Percentiles rank a stretch among this genome's conserved stretches.
These are phyloP conservation scores for Aegilops sharonensis DNA, from an alignment of 176 grass and related monocot genomes.

Conservation along the genomic window DNA sequence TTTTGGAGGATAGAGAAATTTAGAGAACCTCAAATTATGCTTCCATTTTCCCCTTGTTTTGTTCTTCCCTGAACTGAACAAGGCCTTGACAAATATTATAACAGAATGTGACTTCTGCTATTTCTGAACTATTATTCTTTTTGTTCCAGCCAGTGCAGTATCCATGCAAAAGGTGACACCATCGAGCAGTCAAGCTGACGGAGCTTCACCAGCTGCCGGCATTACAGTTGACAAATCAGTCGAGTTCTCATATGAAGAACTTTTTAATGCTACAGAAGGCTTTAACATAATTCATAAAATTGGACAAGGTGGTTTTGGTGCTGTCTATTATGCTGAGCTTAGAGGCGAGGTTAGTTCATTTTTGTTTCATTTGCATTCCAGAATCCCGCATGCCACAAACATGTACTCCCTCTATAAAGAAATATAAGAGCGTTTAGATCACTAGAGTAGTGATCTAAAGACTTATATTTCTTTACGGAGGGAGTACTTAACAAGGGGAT, in stretches of 20 bases:
- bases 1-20: not conserved
- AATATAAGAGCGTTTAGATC: no score
- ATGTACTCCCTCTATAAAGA: not conserved
- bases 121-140: slow-evolving; percentile 28
- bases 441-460: no score
- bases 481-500: not conserved
- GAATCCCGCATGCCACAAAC: not conserved
- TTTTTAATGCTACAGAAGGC: slow-evolving; percentile 75
- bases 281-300: slow-evolving; percentile 96
- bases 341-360: slow-evolving; percentile 78
- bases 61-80: not conserved
- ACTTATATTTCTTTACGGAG: no score
- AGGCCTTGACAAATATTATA: slow-evolving; percentile 10
- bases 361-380: slow-evolving; percentile 25
- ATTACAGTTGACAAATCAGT: slow-evolving; percentile 89
- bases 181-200: slow-evolving; percentile 32
- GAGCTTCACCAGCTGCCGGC: slow-evolving; percentile 47
- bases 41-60: not conserved
- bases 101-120: not conserved
- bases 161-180: slow-evolving; percentile 34
- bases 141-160: slow-evolving; percentile 26
- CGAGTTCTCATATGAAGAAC: slow-evolving; percentile 90
- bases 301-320: slow-evolving; percentile 83
- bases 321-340: slow-evolving; percentile 79
- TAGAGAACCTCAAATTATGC: not conserved